Evolutionary conservation across 305 asterid species (phyloP), one percentile per base, ranked within the genome.

Genomic region (Petunia hybrid): DNA sequence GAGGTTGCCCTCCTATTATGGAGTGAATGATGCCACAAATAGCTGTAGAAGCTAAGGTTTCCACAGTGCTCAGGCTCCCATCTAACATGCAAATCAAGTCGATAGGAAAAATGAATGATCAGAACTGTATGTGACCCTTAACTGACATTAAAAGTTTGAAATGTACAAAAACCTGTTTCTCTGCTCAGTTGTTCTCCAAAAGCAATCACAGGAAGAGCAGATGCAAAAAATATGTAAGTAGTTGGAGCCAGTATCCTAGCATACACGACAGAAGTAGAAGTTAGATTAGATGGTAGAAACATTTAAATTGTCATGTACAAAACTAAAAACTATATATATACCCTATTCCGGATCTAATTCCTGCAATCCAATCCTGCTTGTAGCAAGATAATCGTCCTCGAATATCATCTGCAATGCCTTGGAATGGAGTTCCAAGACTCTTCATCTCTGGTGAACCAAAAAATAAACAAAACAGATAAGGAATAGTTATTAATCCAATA

Each of bases 191-290:
- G 98, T 91, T 93, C 97, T 31, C 98, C 98, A 77, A 94, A 94
- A 83, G 98, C 97, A 56, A 94, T 87, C 8, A 94, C 98, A 36
- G 97, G 98, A 79, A 94, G 89, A 57, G 97, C 91, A 12, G 98
- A 94, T 43, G 98, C 97, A 57, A 94, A 94, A 87, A 89, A 94
- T 71, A 94, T 89, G 84, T 91, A 94, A 1, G 94, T 83, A 14
- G 97, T 85, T 79, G 98, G 98, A 84, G 98, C 98, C 38, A 94
- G 78, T 55, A 94, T 91, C 88, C 98, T 94, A 85, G 1, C 9
- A 75, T 59, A 42, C 5, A 31, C 77, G 68, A 80, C 16, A 71
- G 16, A 48, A 77, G 56, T 64, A 46, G 42, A 13, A 13, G 76
- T 71, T n/a, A 67, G 82, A 62, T 53, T 36, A 35, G 6, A 42